These are phyloP conservation scores for Komagataella kurtzmanii DNA, from an alignment of 805 yeast genomes.

Conservation along the genomic window DNA sequence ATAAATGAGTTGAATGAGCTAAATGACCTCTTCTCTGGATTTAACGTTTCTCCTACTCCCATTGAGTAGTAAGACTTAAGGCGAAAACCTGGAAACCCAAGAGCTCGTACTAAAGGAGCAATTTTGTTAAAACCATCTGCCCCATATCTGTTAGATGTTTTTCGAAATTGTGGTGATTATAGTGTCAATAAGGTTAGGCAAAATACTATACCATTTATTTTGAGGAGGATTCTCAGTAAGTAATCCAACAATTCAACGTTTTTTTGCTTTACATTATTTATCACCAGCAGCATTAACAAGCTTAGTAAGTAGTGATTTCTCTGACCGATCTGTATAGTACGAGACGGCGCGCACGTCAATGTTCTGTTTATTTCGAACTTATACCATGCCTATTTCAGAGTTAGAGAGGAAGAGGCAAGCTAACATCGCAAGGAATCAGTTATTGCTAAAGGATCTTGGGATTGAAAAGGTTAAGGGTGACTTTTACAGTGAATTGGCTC, in stretches of 20 bases:
- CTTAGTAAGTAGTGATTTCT: no score
- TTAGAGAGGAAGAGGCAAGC: constrained; percentile 62
- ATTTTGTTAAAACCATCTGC: no score
- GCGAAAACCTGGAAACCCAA: neutral
- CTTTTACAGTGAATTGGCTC: constrained; percentile 29
- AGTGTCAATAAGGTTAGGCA: no score
- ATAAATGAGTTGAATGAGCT: constrained; percentile 53
- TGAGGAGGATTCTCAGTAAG: no score
- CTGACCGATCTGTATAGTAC: no score
- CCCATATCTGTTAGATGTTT: no score
- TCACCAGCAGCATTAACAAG: no score
- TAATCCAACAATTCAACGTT: no score
- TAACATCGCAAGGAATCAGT: constrained; percentile 75
- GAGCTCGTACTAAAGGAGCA: no score
- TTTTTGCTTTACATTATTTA: no score
- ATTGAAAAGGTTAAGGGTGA: constrained; percentile 44
- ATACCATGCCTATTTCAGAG: constrained; percentile 30
- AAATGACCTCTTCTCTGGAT: constrained; percentile 48
- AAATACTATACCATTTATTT: no score
- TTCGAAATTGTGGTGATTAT: no score
- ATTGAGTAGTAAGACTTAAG: neutral
- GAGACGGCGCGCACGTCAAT: neutral
- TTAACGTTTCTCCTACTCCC: constrained; percentile 1
- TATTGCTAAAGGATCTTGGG: constrained; percentile 57
- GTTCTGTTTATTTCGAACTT: neutral